Percentiles rank a stretch among this genome's conserved stretches.
These are phyloP conservation scores for Entophlyctis luteolus DNA, from an alignment of 192 early-diverging fungal genomes.

Conservation along the genomic window DNA sequence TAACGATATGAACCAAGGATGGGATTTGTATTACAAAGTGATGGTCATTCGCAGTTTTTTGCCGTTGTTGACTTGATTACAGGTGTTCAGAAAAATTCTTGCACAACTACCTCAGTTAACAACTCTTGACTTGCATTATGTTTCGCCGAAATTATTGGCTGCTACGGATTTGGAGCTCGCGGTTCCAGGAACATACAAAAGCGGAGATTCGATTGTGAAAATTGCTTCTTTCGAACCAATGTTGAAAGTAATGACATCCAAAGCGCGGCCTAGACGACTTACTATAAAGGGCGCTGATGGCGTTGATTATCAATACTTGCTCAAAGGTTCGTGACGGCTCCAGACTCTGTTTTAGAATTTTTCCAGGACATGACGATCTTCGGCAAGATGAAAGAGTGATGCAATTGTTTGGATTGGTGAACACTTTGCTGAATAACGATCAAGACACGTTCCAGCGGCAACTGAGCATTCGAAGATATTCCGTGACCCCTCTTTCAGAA, in stretches of 20 bases:
- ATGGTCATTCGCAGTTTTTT: neutral
- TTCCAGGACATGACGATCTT: constrained; percentile 71
- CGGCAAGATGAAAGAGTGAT: constrained; percentile 91
- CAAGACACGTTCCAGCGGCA: constrained; percentile 75
- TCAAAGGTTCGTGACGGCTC: constrained; percentile 64
- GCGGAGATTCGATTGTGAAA: constrained; percentile 68
- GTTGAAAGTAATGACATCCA: constrained; percentile 70
- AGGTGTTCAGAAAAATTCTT: constrained; percentile 58
- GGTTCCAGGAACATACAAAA: constrained; percentile 71
- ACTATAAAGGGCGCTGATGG: constrained; percentile 77
- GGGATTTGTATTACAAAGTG: constrained; percentile 29
- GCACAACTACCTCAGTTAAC: constrained; percentile 65
- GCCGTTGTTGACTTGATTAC: neutral
- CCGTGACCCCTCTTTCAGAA: constrained; percentile 79
- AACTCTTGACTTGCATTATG: constrained; percentile 69
- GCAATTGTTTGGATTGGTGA: constrained; percentile 87
- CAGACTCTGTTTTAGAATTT: neutral
- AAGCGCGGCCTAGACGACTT: constrained; percentile 74
- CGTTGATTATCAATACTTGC: constrained; percentile 72
- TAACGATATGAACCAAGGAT: constrained; percentile 59
- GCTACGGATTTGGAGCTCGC: constrained; percentile 74
- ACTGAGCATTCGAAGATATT: constrained; percentile 72
- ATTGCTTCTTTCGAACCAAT: constrained; percentile 70
- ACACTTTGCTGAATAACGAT: constrained; percentile 69
- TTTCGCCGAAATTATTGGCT: constrained; percentile 69